Evolutionary conservation across 139 green algal species (phyloP).

Genomic region (Zygnema circumcarinatum): DNA sequence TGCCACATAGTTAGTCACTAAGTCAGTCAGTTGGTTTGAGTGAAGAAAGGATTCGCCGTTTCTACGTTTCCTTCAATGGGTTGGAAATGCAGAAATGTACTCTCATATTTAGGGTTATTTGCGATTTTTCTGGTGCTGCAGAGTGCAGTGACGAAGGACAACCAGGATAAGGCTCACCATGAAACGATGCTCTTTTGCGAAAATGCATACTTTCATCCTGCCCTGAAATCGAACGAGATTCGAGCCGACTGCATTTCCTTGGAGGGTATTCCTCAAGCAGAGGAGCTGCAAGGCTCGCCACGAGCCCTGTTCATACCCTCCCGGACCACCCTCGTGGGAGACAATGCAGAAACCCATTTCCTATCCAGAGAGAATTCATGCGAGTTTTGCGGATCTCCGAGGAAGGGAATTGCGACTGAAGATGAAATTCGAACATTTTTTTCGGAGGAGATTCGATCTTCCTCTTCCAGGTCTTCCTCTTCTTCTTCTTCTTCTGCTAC

Average conservation of each 20-base stretch:
- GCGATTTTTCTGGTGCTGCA: background rate
- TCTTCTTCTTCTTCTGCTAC: background rate
- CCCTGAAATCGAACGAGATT: slow-evolving; percentile 8
- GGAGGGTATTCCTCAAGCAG: background rate
- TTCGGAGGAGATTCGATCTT: background rate
- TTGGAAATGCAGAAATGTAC: background rate
- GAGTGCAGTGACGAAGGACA: slow-evolving; percentile 10
- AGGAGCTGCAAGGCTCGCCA: background rate
- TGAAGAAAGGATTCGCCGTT: too few species aligned
- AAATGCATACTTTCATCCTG: slow-evolving; percentile 15
- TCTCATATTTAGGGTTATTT: background rate
- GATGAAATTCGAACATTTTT: background rate
- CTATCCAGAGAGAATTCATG: background rate
- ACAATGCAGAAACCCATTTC: background rate
- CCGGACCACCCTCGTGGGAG: background rate
- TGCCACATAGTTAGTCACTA: too few species aligned
- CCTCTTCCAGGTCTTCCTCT: background rate
- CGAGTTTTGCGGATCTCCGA: background rate
- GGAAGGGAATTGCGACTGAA: background rate
- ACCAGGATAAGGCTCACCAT: background rate
- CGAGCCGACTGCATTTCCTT: background rate
- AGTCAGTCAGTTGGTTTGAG: too few species aligned
- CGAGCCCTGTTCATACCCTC: background rate
- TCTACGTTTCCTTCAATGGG: background rate
- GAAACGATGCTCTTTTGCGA: background rate